Evolutionary conservation across 176 grass and related monocot genomes (phyloP).

Genomic region (Triticum urartu): DNA sequence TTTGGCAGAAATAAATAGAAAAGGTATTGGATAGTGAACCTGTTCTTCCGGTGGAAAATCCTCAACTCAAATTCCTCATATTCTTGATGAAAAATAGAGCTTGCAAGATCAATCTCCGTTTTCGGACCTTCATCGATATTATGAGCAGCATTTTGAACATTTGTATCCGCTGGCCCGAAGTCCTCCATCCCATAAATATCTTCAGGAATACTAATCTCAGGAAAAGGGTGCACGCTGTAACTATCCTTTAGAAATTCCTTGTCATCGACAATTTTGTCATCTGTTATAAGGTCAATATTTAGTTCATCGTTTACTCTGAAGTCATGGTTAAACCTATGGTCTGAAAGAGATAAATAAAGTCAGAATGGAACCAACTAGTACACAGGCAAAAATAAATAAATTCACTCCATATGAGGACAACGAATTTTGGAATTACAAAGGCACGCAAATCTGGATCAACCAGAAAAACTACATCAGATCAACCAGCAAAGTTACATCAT

Average conservation of each 20-base stretch:
- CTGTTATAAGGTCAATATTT: constrained; percentile 8
- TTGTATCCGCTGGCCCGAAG: constrained; percentile 21
- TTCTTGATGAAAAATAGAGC: constrained; percentile 63
- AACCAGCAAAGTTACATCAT: constrained; percentile 6
- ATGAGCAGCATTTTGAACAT: constrained; percentile 16
- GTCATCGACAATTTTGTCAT: constrained; percentile 43
- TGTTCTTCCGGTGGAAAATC: constrained; percentile 92
- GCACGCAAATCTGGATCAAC: background rate
- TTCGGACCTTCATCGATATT: constrained; percentile 50
- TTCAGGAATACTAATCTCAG: constrained; percentile 42
- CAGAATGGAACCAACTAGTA: constrained; percentile 14
- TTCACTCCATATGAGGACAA: background rate
- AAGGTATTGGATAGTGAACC: constrained; percentile 27
- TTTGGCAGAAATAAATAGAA: constrained; percentile 27
- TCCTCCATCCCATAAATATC: constrained; percentile 52
- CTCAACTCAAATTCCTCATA: constrained; percentile 85
- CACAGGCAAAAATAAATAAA: constrained; percentile 5
- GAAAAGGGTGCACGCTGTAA: constrained; percentile 50
- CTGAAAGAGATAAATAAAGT: constrained; percentile 38
- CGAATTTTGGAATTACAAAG: background rate
- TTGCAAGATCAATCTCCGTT: constrained; percentile 43
- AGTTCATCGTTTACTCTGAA: constrained; percentile 16
- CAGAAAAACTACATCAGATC: background rate
- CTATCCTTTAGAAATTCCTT: constrained; percentile 55
- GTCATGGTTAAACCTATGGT: constrained; percentile 28